Evolutionary conservation across 208 protist species (phyloP), one percentile per base, ranked within the genome.

Genomic region (Endotrypanum monterogeii): DNA sequence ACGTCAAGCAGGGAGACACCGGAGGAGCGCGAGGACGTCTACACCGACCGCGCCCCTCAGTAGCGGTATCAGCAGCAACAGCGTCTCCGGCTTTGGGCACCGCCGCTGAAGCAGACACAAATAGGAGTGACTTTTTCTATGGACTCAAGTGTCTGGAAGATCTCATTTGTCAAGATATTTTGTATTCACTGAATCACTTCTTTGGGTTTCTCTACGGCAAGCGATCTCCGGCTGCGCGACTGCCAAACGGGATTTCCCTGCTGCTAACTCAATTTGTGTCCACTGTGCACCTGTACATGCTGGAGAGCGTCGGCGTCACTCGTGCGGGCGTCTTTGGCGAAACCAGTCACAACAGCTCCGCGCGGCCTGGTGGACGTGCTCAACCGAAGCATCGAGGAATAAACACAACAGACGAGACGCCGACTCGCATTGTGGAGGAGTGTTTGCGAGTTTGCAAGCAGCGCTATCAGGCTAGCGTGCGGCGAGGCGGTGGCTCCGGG

Each of bases 151-250:
- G 74, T 2, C 83, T 95, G 48, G 90, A 97, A 76, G 84, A 90
- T 54, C 76, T 95, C 35, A 93, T 97, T 70, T 89, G 82, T 44
- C 90, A 97, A 73, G 90, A 97, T 61, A 95, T 97, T 48, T 71
- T 88, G 68, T 95, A 89, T 73, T 85, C 86, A 20, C 84, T 94
- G 79, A 92, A 86, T 44, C 85, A 94, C 67, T 94, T 97, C 67
- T 93, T 94, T 74, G 87, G 82, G 71, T 77, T 87, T 2, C 74
- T 97, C 39, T 78, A 94, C 73, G 93, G 93, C 39, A 85, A 84
- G 41, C 85, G 88, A 23, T 83, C 90, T 12, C 75, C 84, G 23
- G 86, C 87, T 0, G 69, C 44, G 30, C 87, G 93, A 28, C 80
- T 97, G 41, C 91, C 93, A 51, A 88, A 92, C 62, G 89, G 88